Conservation (phyloP, 2,329 filamentous ascomycete species). For the Exophiala bonariae region DNA sequence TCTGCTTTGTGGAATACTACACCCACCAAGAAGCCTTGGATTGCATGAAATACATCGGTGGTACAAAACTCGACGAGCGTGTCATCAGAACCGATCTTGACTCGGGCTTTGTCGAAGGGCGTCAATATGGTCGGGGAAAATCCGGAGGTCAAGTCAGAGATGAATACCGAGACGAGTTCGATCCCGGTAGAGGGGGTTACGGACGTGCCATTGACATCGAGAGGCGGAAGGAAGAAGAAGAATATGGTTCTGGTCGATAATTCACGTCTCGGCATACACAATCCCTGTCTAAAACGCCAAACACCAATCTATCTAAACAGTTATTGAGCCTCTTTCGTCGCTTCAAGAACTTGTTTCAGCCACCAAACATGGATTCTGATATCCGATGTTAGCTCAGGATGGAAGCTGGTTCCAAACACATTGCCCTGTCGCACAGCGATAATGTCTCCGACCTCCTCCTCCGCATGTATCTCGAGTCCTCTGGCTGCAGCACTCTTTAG, state of each 20-base stretch:
- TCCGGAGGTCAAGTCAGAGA: slow-evolving; percentile 95
- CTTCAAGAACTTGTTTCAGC: slow-evolving; percentile 67
- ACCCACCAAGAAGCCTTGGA: slow-evolving; percentile 95
- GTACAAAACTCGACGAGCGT: slow-evolving; percentile 95
- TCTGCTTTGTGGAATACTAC: slow-evolving; percentile 99
- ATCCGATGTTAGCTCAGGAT: slow-evolving; percentile 89
- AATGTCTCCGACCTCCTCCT: slow-evolving; percentile 64
- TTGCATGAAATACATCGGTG: slow-evolving; percentile 97
- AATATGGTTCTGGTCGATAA: slow-evolving; percentile 54
- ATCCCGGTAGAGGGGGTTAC: slow-evolving; percentile 88
- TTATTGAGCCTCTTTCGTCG: slow-evolving; percentile 27
- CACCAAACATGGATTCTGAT: slow-evolving; percentile 91
- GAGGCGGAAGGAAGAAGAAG: slow-evolving; percentile 57
- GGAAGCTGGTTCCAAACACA: slow-evolving; percentile 92
- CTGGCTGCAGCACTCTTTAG: slow-evolving; percentile 50
- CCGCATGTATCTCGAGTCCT: slow-evolving; percentile 37
- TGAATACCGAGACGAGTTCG: slow-evolving; percentile 95
- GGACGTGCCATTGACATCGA: slow-evolving; percentile 75
- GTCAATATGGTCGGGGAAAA: slow-evolving; percentile 94
- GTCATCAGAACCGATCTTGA: slow-evolving; percentile 95
- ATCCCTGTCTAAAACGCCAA: neutral
- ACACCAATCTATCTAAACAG: slow-evolving; percentile 3
- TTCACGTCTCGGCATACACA: neutral
- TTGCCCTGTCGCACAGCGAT: slow-evolving; percentile 89
- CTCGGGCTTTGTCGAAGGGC: slow-evolving; percentile 91